Conservation (phyloP, 495 filamentous ascomycete genomes). For the Aspergillus heteromorphus region DNA sequence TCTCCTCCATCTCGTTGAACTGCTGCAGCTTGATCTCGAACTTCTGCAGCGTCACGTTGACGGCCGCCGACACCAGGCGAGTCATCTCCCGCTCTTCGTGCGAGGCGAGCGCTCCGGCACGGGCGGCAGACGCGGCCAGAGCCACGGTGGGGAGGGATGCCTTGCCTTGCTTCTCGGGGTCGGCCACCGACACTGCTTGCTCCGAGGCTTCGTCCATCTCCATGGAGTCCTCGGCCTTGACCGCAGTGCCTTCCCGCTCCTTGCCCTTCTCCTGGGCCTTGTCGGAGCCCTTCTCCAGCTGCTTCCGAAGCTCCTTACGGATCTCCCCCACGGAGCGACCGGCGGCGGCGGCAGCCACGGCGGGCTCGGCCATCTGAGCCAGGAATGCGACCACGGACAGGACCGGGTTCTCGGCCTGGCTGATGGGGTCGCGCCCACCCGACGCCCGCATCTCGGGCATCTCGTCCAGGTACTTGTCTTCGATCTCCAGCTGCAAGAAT, state of each 20-base stretch:
- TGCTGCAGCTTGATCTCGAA: conserved; percentile 82
- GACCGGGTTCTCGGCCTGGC: conserved; percentile 86
- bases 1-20: conserved; percentile 91
- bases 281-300: conserved; percentile 57
- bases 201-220: conserved; percentile 47
- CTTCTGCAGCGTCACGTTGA: conserved; percentile 80
- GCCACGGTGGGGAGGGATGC: conserved; percentile 67
- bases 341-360: conserved; percentile 82
- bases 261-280: conserved; percentile 45
- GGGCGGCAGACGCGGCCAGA: conserved; percentile 76
- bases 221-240: conserved; percentile 64
- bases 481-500: conserved; percentile 87
- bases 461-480: conserved; percentile 81
- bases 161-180: conserved; percentile 26
- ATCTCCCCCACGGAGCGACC: conserved; percentile 81
- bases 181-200: conserved; percentile 20
- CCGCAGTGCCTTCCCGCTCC: conserved; percentile 47
- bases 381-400: conserved; percentile 93
- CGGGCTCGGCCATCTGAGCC: conserved; percentile 79
- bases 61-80: conserved; percentile 74
- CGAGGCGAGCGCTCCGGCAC: conserved; percentile 80
- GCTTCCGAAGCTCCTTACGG: conserved; percentile 64
- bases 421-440: conserved; percentile 77
- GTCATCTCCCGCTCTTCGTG: conserved; percentile 97
- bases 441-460: conserved; percentile 60